Base-by-base conservation (phyloP, 106 monocot species). In the Hemerocallis citrina region DNA sequence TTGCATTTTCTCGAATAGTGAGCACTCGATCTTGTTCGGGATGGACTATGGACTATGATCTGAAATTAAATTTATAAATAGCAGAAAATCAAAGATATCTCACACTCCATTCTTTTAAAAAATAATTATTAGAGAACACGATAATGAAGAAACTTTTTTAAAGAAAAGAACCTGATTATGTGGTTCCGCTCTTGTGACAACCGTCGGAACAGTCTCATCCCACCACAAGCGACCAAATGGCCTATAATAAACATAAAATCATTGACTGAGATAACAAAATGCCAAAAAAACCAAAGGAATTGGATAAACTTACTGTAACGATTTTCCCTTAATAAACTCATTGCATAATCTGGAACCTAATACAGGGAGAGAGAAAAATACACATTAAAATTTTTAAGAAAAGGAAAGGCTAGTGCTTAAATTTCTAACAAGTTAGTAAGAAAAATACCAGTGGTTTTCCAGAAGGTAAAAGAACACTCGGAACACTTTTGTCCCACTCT, bases 201-300 rank as follows among this genome's bases (percentile, higher is more conserved):
- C 86, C 0, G 86, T 87, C 0, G 86, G 69, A 34, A 87, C 86
- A 16, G 81, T 87, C 48, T 87, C 81, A 76, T 87, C 86, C 86
- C 86, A 87, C 86, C 81, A 82, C 3, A 87, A 41, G 14, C 86
- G 73, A 14, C 65, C 86, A 75, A 87, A 87, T 8, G 86, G 81
- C 66, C 81, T 87, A 32, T 27, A 3, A 41, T 43, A 62, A 62
- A 41, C 23, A 30, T 30, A n/a, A 62, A 5, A 2, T n/a, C n/a
- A n/a, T n/a, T 5, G 7, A 32, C 20, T 29, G 27, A 44, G 30
- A 24, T 7, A 43, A 62, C 34, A 55, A 45, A 39, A 47, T 17
- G 40, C 31, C 28, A 14, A 43, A 14, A 1, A 32, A 31, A 7
- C 13, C 7, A 51, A 33, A 12, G 7, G 46, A 58, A n/a, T n/a